Evolutionary conservation across 192 early-diverging fungal species (phyloP), one percentile per base, ranked within the genome.

Genomic region (Geranomyces michiganensis): DNA sequence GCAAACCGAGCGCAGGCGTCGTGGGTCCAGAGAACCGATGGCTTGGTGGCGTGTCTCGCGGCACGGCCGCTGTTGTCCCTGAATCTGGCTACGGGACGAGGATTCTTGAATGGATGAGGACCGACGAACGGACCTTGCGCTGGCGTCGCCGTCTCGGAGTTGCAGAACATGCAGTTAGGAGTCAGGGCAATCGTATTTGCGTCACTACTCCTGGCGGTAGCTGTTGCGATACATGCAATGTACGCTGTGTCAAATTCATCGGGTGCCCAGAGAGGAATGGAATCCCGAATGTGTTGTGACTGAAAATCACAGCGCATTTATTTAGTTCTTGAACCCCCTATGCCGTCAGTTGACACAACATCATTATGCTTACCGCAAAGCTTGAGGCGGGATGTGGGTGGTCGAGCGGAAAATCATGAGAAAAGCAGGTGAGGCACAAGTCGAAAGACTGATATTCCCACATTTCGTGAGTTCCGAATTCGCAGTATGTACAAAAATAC

Each of bases 401-500:
- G 45, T 81, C 81, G 26, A 70, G 17, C 7, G 70, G 72, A 55
- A 69, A 55, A 62, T 48, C 49, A 69, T 70, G 36, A 58, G 59
- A 21, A 43, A 77, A 70, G 45, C 71, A 70, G 12, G 24, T 55
- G 45, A 86, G 53, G 60, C 91, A 94, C n/a, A 92, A 77, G 24
- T 91, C 91, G 65, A 90, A 92, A 72, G 86, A 91, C 60, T 88
- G 75, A 53, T 90, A 87, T 65, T 87, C 83, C 27, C 84, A 76
- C 0, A 88, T 89, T 36, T 86, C 88, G 19, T 83, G 82, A 0
- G 87, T 83, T 19, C 74, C 76, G 2, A 8, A 27, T 75, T 96
- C 94, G 69, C 94, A 96, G 58, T 87, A 88, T 22, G 86, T 90
- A 70, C 94, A 96, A 68, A 90, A 96, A 72, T 90, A 94, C 56